phyloP scores from a whole-genome alignment of 2,329 filamentous ascomycete genomes.

The Pseudocercospora fijiensis region DNA sequence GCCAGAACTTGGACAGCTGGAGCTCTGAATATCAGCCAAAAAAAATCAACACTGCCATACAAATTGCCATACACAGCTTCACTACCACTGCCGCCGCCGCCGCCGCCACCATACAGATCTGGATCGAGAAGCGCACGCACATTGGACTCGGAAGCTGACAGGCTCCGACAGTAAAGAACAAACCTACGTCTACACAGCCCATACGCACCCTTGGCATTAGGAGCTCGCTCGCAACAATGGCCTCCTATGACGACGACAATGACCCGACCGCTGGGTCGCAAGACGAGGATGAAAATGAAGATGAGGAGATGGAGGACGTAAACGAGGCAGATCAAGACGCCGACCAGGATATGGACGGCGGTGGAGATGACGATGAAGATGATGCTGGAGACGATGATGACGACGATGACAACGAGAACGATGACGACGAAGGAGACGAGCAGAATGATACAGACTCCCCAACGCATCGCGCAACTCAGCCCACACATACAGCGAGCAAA shows the following conservation, averaged over 20 bases:
- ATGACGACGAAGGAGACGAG: conserved; percentile 41
- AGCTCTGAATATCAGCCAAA: background rate
- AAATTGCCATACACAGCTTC: background rate
- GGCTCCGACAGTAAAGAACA: too few species aligned
- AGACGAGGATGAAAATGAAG: conserved; percentile 48
- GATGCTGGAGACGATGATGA: conserved; percentile 44
- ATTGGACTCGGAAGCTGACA: too few species aligned
- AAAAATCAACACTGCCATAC: background rate
- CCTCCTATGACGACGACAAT: conserved; percentile 50
- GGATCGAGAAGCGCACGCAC: too few species aligned
- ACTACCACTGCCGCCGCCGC: background rate
- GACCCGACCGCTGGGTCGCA: conserved; percentile 38
- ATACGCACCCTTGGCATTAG: background rate
- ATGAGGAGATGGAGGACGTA: conserved; percentile 48
- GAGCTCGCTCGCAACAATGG: conserved; percentile 30
- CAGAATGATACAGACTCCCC: conserved; percentile 49
- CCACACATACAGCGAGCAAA: conserved; percentile 21
- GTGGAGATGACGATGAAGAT: conserved; percentile 42
- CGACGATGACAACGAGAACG: conserved; percentile 38
- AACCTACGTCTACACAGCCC: too few species aligned
- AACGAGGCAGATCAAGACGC: conserved; percentile 41
- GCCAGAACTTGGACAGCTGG: background rate
- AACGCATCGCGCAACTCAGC: conserved; percentile 38
- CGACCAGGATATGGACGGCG: conserved; percentile 40
- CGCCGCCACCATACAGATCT: too few species aligned